Evolutionary conservation across 2,329 filamentous ascomycete species (phyloP), one percentile per base, ranked within the genome.

Genomic region (Chaetomium olivaceum): DNA sequence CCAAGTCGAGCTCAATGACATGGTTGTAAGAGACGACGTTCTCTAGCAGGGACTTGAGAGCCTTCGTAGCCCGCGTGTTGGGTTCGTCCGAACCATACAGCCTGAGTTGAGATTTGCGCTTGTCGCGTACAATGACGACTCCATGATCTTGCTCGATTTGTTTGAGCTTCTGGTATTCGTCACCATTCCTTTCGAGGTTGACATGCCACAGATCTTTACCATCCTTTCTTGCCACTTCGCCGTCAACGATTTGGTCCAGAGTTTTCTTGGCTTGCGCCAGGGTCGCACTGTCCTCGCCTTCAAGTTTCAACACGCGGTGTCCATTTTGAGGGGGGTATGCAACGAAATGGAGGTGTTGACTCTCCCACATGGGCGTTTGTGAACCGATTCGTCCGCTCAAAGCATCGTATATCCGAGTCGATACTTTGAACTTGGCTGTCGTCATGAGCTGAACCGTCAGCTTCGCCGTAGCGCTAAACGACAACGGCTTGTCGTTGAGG

Each of bases 401-500:
- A 8, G 74, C 76, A 1, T 69, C 56, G 62, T 77, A 79, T 4
- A 82, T 73, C 1, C 67, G 66, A 2, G 61, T 70, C 1, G 70
- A 66, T n/a, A 82, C 71, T 58, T 79, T 80, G 66, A 80, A 77
- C 55, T 76, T 77, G 14, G 75, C 76, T 0, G 76, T 75, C 16
- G 76, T 72, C 2, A 82, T 68, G 6, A 78, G 70, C n/a, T 72
- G 71, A 1, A 80, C 71, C 2, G 76, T 78, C 1, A 83, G 71
- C 36, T 74, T 79, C 0, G 71, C 75, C 0, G 58, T 63, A 12
- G 14, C n/a, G 0, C 76, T 68, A 14, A 79, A 77, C 0, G 73
- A 67, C 6, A 82, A 50, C 3, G 57, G 60, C 7, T 25, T 73
- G 4, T 74, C 64, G 55, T 80, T 68, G 0, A 82, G 72, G 1